A percentile compares a stretch with the other conserved stretches of the same genome.
phyloP scores from a whole-genome alignment of 2,329 filamentous ascomycete genomes.

The Colletotrichum liriopes region DNA sequence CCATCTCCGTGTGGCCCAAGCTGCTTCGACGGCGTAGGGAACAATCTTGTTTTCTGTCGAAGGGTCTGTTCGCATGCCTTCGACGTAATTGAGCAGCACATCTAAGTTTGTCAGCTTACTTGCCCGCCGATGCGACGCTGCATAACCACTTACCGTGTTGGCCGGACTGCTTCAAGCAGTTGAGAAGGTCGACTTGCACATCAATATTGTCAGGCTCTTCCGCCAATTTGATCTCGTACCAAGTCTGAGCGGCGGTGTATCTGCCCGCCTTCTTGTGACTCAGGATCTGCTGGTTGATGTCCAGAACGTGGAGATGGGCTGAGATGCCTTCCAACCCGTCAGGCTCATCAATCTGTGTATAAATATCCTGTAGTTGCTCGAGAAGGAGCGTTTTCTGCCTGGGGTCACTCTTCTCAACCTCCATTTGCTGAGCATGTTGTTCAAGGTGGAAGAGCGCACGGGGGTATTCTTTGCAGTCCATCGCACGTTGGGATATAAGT shows the following conservation, averaged over 20 bases:
- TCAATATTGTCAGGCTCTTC: constrained; percentile 84
- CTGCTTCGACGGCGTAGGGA: constrained; percentile 90
- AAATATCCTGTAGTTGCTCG: constrained; percentile 90
- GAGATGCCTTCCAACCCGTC: constrained; percentile 97
- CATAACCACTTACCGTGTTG: constrained; percentile 80
- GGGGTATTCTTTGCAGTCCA: constrained; percentile 95
- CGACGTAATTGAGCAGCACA: constrained; percentile 87
- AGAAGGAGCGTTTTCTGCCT: constrained; percentile 77
- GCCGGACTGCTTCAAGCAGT: constrained; percentile 93
- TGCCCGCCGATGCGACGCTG: not conserved
- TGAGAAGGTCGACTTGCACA: constrained; percentile 86
- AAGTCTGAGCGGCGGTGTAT: constrained; percentile 96
- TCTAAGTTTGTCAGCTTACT: constrained; percentile 65
- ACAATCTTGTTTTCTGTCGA: constrained; percentile 75
- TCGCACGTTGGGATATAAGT: constrained; percentile 82
- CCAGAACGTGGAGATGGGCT: constrained; percentile 86
- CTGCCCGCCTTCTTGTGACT: constrained; percentile 93
- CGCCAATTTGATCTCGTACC: constrained; percentile 93
- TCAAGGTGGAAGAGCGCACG: constrained; percentile 96
- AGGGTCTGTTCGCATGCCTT: constrained; percentile 75
- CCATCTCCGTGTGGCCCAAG: constrained; percentile 92
- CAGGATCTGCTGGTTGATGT: constrained; percentile 92
- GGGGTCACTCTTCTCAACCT: constrained; percentile 61
- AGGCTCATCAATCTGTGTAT: constrained; percentile 97
- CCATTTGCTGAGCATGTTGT: constrained; percentile 79